Evolutionary conservation across 2,329 filamentous ascomycete genomes (phyloP), one percentile per base, ranked within the genome.

Genomic region (Diaporthe sp.): DNA sequence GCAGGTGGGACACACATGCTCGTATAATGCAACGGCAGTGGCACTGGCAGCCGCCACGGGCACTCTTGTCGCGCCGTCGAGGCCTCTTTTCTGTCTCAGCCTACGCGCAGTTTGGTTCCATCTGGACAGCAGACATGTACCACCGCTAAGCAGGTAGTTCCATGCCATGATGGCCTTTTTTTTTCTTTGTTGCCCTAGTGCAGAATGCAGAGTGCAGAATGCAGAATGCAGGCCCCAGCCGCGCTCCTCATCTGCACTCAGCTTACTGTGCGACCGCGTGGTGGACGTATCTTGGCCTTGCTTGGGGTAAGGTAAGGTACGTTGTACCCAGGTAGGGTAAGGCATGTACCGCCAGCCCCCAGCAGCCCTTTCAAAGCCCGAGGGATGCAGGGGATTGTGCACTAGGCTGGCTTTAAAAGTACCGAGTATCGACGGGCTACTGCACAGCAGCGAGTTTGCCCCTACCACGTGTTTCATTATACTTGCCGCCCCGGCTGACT

Each of bases 381-480:
- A 68, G 64, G 64, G 47, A 38, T 54, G 64, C 64, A 68, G 64
- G 64, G 64, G 64, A 68, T 68, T n/a, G 13, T 15, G n/a, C 64
- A 30, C 64, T 54, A 54, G 47, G 64, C 40, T 38, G 35, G 64
- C 33, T 47, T 22, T 68, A 68, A 68, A 68, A 68, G 64, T 54
- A 68, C 64, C 64, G 45, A 67, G 45, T 67, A 67, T 67, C 45
- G 47, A 38, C 64, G 64, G 64, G 64, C 64, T 68, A 38, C 64
- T 68, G 64, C 64, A 68, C 64, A 68, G 64, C 64, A 68, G 45
- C 64, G 64, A 68, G 64, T 68, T 68, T 68, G 64, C 64, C 64
- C 64, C 47, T 68, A 68, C 64, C 64, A 68, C 64, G 64, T 68
- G 64, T 68, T 68, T 68, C 64, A 68, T 68, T 68, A 54, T 38